These are phyloP conservation scores for Moringa oleifera DNA, from an alignment of 345 rosid genomes.

Conservation along the genomic window DNA sequence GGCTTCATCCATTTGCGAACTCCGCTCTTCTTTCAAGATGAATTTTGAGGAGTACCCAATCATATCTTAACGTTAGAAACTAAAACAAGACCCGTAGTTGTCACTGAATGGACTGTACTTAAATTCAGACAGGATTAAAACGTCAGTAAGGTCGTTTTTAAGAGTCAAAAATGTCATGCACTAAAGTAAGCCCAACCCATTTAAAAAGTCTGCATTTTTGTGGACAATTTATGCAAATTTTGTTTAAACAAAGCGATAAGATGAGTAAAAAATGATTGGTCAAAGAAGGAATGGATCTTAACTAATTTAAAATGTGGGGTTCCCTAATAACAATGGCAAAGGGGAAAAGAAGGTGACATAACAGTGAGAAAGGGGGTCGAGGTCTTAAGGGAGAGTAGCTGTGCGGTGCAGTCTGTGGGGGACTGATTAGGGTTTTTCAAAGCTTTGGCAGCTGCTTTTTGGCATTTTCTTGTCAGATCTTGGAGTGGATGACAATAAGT, in stretches of 20 bases:
- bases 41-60: too few species aligned
- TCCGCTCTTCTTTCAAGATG: too few species aligned
- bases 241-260: too few species aligned
- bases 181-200: not conserved
- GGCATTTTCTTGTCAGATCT: constrained; percentile 39
- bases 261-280: too few species aligned
- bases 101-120: not conserved
- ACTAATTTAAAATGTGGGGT: not conserved
- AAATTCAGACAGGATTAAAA: not conserved
- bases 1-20: too few species aligned
- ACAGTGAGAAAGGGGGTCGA: not conserved
- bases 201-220: too few species aligned
- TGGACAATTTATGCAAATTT: too few species aligned
- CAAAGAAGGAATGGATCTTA: too few species aligned
- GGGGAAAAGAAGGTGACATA: constrained; percentile 14
- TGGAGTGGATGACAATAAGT: constrained; percentile 5
- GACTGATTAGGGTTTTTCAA: constrained; percentile 8
- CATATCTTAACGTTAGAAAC: too few species aligned
- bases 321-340: not conserved
- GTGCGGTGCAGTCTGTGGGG: not conserved
- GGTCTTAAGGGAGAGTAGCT: too few species aligned
- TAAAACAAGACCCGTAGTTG: too few species aligned
- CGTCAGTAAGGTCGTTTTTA: too few species aligned
- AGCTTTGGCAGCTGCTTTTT: constrained; percentile 17
- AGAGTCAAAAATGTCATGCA: constrained; percentile 5